These are phyloP conservation scores for Magnolia officinalis DNA, from an alignment of 164 flowering plant genomes.

Conservation along the genomic window DNA sequence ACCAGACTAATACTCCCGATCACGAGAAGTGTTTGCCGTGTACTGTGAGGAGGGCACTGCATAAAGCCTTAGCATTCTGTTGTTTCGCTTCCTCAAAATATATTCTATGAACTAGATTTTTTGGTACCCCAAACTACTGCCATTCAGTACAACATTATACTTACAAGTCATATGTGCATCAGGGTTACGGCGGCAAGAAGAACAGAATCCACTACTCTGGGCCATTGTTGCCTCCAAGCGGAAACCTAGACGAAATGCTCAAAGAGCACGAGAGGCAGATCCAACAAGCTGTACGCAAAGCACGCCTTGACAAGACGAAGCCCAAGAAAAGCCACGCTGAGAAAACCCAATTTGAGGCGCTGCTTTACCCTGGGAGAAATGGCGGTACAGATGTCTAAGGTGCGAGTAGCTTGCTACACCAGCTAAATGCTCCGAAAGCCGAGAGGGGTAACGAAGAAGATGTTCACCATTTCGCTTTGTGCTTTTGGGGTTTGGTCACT, in stretches of 20 bases:
- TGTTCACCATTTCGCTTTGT: neutral
- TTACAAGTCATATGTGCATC: neutral
- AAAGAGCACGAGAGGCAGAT: conserved; percentile 90
- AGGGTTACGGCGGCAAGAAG: conserved; percentile 61
- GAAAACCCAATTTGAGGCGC: conserved; percentile 34
- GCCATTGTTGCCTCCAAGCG: conserved; percentile 78
- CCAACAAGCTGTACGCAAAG: conserved; percentile 86
- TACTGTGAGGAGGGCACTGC: neutral
- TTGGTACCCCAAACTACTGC: neutral
- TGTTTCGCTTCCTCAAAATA: too few species aligned
- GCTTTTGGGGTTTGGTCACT: neutral
- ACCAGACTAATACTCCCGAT: neutral
- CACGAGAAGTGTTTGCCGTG: neutral
- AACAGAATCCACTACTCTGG: conserved; percentile 82
- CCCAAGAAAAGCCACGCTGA: conserved; percentile 25
- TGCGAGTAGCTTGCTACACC: neutral
- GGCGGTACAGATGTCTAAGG: conserved; percentile 25
- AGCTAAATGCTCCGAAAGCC: neutral
- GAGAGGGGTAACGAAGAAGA: neutral
- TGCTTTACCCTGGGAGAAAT: conserved; percentile 28
- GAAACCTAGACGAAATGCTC: conserved; percentile 85
- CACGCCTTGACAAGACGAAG: conserved; percentile 60
- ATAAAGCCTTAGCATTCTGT: too few species aligned
- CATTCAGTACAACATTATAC: neutral
- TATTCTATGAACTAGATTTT: neutral